Conservation (phyloP, 164 flowering plant genomes). For the Euptelea pleiosperma region DNA sequence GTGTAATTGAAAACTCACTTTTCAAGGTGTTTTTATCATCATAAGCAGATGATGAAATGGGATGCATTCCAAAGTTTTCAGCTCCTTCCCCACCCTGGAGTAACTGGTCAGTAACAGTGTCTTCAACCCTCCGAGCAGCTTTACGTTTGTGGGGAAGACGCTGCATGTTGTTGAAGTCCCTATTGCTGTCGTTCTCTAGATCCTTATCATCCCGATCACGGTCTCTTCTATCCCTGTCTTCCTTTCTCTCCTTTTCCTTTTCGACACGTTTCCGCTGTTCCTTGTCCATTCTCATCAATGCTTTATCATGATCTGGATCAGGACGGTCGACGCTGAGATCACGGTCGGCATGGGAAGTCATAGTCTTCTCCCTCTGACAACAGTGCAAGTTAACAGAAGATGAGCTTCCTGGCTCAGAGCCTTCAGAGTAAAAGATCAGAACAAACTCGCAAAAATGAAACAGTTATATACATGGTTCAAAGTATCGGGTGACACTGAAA, state of each 20-base stretch:
- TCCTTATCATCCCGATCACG: conserved; percentile 55
- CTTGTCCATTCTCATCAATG: conserved; percentile 38
- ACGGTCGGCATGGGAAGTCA: conserved; percentile 45
- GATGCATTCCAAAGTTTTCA: conserved; percentile 42
- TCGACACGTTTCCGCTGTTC: conserved; percentile 57
- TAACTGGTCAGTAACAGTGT: conserved; percentile 41
- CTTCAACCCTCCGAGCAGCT: conserved; percentile 42
- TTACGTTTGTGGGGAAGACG: conserved; percentile 46
- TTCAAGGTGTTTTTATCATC: conserved; percentile 56
- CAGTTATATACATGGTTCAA: no score
- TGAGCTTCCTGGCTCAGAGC: conserved; percentile 9
- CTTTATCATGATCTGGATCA: conserved; percentile 52
- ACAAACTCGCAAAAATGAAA: not conserved
- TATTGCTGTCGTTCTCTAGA: conserved; percentile 44
- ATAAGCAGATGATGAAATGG: conserved; percentile 34
- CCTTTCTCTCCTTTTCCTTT: conserved; percentile 59
- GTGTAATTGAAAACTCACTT: conserved; percentile 37
- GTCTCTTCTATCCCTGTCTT: conserved; percentile 54
- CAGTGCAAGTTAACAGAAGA: conserved; percentile 6
- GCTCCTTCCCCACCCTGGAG: conserved; percentile 49
- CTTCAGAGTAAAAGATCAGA: conserved; percentile 6
- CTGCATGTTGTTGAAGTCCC: conserved; percentile 45
- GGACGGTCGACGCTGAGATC: conserved; percentile 55
- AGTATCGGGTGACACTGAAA: no score
- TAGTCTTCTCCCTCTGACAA: conserved; percentile 58